Conservation (phyloP, 2,329 filamentous ascomycete genomes). For the Ophiostoma montium region DNA sequence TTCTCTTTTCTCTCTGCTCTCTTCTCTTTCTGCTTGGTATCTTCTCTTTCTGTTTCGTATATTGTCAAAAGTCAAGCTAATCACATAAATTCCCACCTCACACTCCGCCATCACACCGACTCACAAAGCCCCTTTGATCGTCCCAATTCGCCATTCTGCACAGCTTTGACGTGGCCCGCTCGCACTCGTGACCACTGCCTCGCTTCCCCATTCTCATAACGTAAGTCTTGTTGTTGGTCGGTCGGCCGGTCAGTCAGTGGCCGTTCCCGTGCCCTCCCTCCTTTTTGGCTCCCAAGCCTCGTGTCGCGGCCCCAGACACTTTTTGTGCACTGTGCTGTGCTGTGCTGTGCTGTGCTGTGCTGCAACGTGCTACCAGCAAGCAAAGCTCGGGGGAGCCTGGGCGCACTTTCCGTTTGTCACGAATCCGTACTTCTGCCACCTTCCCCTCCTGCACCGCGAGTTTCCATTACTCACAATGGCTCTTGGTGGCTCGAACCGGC, state of each 20-base stretch:
- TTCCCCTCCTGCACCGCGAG: slow-evolving; percentile 3
- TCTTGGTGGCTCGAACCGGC: background rate
- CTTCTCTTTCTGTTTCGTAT: background rate
- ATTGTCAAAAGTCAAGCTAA: background rate
- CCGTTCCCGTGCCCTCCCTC: too few relatives aligned
- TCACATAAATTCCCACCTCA: background rate
- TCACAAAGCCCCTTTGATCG: background rate
- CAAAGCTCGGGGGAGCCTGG: background rate
- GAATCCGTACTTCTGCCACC: background rate
- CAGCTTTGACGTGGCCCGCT: slow-evolving; percentile 7
- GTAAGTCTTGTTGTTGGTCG: slow-evolving; percentile 3
- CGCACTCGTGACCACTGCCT: background rate
- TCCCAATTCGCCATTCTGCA: slow-evolving; percentile 7
- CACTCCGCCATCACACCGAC: slow-evolving; percentile 2
- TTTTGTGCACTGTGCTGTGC: too few relatives aligned
- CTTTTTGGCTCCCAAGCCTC: too few relatives aligned
- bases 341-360: too few relatives aligned
- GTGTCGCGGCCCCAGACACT: too few relatives aligned
- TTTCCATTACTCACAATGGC: slow-evolving; percentile 10
- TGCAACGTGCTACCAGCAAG: background rate
- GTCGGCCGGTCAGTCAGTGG: too few relatives aligned
- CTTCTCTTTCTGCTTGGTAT: too few relatives aligned
- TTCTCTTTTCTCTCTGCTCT: background rate
- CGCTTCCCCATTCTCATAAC: slow-evolving; percentile 7
- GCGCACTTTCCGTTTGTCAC: background rate